Percentiles rank a stretch among this genome's conserved stretches.
phyloP scores from a whole-genome alignment of 805 yeast species.

The Lipomyces sp. region DNA sequence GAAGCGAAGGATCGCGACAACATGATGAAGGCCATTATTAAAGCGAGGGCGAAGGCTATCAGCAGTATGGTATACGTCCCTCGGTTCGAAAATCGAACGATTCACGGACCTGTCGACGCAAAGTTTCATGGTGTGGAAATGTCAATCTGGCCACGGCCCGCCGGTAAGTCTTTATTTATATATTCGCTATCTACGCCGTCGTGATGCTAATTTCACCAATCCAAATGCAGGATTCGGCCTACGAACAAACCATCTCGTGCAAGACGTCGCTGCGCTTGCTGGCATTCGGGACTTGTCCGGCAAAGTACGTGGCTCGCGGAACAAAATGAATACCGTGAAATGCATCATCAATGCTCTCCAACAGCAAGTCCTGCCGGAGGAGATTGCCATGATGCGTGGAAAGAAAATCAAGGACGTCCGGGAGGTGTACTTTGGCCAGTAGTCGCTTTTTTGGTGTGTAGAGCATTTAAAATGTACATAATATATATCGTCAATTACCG shows the following conservation, averaged over 20 bases:
- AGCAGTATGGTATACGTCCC: conserved; percentile 79
- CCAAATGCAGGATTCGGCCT: conserved; percentile 63
- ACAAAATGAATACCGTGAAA: conserved; percentile 90
- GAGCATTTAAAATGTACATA: neutral
- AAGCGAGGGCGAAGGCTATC: conserved; percentile 92
- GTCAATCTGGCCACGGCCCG: conserved; percentile 78
- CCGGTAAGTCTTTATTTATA: conserved; percentile 56
- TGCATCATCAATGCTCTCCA: conserved; percentile 82
- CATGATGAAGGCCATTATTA: conserved; percentile 66
- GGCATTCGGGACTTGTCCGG: conserved; percentile 93
- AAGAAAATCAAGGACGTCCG: conserved; percentile 92
- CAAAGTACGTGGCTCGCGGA: conserved; percentile 79
- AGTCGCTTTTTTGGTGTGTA: neutral
- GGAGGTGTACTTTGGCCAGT: conserved; percentile 55
- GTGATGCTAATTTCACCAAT: too few relatives aligned
- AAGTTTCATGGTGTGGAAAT: conserved; percentile 85
- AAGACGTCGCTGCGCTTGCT: conserved; percentile 86
- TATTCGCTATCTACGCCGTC: too few relatives aligned
- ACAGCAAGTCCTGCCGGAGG: conserved; percentile 77
- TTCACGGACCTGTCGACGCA: conserved; percentile 75
- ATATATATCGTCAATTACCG: neutral
- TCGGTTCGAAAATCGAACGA: conserved; percentile 86
- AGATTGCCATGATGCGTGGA: conserved; percentile 87
- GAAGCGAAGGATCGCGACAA: conserved; percentile 87
- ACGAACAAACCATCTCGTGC: conserved; percentile 84